These are phyloP conservation scores for Chenopodium album DNA, from an alignment of 148 eudicot species.

Conservation along the genomic window DNA sequence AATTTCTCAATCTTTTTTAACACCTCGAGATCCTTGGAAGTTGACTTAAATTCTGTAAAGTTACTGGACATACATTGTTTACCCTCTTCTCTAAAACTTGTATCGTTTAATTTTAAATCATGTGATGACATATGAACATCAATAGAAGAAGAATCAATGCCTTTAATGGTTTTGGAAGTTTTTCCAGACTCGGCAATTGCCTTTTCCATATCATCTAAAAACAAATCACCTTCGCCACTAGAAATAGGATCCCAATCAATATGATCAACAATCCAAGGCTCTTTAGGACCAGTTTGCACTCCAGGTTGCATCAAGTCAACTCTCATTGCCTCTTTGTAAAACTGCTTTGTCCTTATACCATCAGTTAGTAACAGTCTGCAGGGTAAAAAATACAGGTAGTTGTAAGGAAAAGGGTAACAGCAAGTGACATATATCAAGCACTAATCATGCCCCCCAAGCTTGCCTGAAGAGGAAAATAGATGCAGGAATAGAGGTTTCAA, in stretches of 20 bases:
- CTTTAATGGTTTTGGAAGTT: constrained; percentile 42
- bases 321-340: constrained; percentile 68
- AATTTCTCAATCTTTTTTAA: constrained; percentile 22
- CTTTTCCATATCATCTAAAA: constrained; percentile 80
- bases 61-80: constrained; percentile 19
- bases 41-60: constrained; percentile 9
- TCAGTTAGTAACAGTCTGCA: constrained; percentile 62
- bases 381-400: constrained; percentile 1
- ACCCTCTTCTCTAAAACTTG: constrained; percentile 24
- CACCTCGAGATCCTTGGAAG: constrained; percentile 24
- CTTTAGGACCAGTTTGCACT: constrained; percentile 33
- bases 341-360: constrained; percentile 74
- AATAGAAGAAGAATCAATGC: constrained; percentile 53
- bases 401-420: not conserved
- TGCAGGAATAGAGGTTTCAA: not conserved
- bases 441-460: not conserved
- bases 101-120: constrained; percentile 47
- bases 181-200: constrained; percentile 53
- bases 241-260: constrained; percentile 93
- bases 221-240: constrained; percentile 89
- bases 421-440: not conserved
- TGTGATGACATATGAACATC: constrained; percentile 32
- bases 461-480: not conserved
- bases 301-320: constrained; percentile 61
- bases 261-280: constrained; percentile 55